Percentiles rank a stretch among this genome's conserved stretches.
phyloP scores from a whole-genome alignment of 345 rosid genomes.

The Sisymbrium irio region DNA sequence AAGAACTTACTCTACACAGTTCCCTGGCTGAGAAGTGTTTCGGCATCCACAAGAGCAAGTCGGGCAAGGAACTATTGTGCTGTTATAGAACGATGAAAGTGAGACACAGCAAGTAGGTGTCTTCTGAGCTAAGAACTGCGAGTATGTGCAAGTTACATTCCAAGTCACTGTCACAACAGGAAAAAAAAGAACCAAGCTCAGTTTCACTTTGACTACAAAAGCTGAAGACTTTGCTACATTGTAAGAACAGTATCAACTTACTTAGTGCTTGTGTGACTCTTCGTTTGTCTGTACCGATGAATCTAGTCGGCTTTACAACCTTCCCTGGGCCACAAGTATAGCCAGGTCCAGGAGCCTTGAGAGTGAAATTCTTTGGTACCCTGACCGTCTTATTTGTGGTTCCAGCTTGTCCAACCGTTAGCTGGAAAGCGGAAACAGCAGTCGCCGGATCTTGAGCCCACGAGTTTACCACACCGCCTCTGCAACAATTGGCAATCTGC shows the following conservation, averaged over 20 bases:
- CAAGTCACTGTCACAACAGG: constrained; percentile 65
- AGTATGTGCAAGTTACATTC: constrained; percentile 88
- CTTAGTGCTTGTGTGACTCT: constrained; percentile 77
- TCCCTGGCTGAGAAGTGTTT: constrained; percentile 44
- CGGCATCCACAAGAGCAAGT: constrained; percentile 82
- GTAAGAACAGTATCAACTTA: constrained; percentile 34
- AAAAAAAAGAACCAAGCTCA: background rate
- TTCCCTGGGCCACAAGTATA: constrained; percentile 79
- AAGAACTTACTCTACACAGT: constrained; percentile 59
- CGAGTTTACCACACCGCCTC: constrained; percentile 62
- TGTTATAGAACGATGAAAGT: constrained; percentile 75
- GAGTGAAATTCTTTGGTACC: constrained; percentile 67
- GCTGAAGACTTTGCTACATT: background rate
- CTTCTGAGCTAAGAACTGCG: constrained; percentile 69
- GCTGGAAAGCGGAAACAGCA: constrained; percentile 67
- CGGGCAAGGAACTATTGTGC: constrained; percentile 69
- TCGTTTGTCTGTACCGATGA: constrained; percentile 54
- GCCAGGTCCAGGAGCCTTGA: constrained; percentile 72
- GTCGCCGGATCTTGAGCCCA: constrained; percentile 75
- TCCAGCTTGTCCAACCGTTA: constrained; percentile 69
- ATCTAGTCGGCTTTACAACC: constrained; percentile 65
- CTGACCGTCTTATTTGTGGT: constrained; percentile 77
- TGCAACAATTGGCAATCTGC: constrained; percentile 70
- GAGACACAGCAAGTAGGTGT: constrained; percentile 83
- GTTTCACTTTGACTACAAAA: background rate